Percentiles rank a stretch among this genome's conserved stretches.
phyloP scores from a whole-genome alignment of 2,329 filamentous ascomycete genomes.

The Ceratocystis variospora region DNA sequence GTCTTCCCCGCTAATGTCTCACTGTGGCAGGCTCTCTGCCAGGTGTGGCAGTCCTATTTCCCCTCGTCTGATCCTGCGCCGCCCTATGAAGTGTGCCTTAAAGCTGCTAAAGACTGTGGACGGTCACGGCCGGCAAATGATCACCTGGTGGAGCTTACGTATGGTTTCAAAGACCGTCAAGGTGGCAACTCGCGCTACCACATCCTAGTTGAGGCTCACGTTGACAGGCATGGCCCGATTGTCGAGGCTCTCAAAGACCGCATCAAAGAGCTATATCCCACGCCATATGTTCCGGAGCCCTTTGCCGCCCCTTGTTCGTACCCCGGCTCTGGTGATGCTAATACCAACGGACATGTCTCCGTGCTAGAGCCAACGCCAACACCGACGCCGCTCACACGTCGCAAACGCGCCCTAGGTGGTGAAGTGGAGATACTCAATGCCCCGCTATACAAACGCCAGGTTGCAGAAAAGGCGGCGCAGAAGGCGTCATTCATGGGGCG shows the following conservation, averaged over 20 bases:
- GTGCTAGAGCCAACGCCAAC: background rate
- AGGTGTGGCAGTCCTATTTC: constrained; percentile 33
- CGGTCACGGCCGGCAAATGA: constrained; percentile 22
- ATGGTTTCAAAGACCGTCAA: constrained; percentile 31
- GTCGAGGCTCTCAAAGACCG: constrained; percentile 33
- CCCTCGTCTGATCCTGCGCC: constrained; percentile 27
- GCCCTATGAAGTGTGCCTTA: constrained; percentile 29
- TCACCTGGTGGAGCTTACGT: constrained; percentile 30
- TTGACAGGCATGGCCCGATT: constrained; percentile 32
- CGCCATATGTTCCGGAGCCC: constrained; percentile 26
- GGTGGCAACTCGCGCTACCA: constrained; percentile 34
- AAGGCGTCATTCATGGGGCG: constrained; percentile 1
- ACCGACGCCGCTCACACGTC: constrained; percentile 10
- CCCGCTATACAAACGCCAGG: constrained; percentile 35
- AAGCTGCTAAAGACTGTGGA: constrained; percentile 29
- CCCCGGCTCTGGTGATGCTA: constrained; percentile 1
- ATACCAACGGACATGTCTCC: background rate
- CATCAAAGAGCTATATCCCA: constrained; percentile 35
- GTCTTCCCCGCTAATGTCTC: constrained; percentile 39
- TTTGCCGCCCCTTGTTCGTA: constrained; percentile 3
- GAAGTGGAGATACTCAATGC: constrained; percentile 36
- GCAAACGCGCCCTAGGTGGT: constrained; percentile 23
- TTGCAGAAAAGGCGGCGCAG: constrained; percentile 15
- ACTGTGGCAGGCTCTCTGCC: constrained; percentile 35
- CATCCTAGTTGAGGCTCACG: constrained; percentile 31